A percentile compares a stretch with the other conserved stretches of the same genome.
These are phyloP conservation scores for Hypoxylon trugodes DNA, from an alignment of 495 filamentous ascomycete species.

Conservation along the genomic window DNA sequence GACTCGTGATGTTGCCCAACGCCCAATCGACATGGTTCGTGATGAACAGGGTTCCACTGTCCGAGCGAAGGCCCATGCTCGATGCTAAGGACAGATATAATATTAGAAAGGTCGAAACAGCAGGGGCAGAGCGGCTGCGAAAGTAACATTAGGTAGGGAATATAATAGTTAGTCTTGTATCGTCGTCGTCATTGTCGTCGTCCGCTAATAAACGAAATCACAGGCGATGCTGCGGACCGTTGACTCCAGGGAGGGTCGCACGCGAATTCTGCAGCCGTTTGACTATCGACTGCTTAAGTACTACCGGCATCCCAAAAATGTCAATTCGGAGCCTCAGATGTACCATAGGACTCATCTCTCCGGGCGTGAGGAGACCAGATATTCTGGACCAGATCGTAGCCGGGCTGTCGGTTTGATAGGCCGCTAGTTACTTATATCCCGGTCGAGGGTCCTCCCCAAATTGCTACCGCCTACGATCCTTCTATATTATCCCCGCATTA, in stretches of 20 bases:
- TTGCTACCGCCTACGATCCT: slow-evolving; percentile 10
- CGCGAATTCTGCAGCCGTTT: not conserved
- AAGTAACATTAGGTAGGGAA: not conserved
- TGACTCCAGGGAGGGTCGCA: not conserved
- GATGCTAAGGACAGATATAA: not conserved
- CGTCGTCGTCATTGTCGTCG: not conserved
- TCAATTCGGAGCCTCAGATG: slow-evolving; percentile 26
- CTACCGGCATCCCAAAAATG: slow-evolving; percentile 11
- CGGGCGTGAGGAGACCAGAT: slow-evolving; percentile 7
- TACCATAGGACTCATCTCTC: slow-evolving; percentile 3
- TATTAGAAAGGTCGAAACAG: not conserved
- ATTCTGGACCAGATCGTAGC: slow-evolving; percentile 19
- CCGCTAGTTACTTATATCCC: slow-evolving; percentile 23
- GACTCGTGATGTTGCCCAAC: not conserved
- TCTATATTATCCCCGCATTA: slow-evolving; percentile 36
- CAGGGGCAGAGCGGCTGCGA: not conserved
- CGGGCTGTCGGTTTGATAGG: slow-evolving; percentile 39
- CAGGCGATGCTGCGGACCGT: not conserved
- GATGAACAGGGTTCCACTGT: not conserved
- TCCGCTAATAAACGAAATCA: not conserved
- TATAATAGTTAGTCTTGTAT: not conserved
- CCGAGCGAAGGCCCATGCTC: not conserved
- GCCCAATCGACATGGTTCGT: not conserved
- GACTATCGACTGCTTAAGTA: no score
- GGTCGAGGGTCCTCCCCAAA: slow-evolving; percentile 7